phyloP scores from a whole-genome alignment of 768 basidiomycete genomes.

The Tricholoma hemisulphureum region DNA sequence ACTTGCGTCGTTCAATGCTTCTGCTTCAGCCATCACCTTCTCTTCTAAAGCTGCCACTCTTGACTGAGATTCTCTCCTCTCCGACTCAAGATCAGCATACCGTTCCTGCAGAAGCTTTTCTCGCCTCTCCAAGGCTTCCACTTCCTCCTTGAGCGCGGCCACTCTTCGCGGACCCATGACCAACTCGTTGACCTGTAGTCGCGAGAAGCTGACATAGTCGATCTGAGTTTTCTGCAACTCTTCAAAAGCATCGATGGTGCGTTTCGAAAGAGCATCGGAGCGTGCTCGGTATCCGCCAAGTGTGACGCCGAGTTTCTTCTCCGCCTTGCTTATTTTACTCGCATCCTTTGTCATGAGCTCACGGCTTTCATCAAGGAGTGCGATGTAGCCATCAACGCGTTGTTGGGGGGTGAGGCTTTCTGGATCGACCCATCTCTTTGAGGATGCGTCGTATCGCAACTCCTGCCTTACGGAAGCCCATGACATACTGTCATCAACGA shows the following conservation, averaged over 20 bases:
- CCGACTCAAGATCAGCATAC: constrained; percentile 80
- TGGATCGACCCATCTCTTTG: constrained; percentile 67
- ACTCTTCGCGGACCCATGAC: constrained; percentile 77
- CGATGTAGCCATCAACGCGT: constrained; percentile 61
- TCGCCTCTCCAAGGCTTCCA: constrained; percentile 71
- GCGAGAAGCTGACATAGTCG: constrained; percentile 78
- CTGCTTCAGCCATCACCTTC: constrained; percentile 81
- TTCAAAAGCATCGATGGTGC: constrained; percentile 64
- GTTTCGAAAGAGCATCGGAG: constrained; percentile 60
- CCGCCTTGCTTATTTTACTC: constrained; percentile 74
- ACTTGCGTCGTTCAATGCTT: constrained; percentile 75
- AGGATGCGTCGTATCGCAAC: constrained; percentile 60
- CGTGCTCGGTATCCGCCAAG: constrained; percentile 92
- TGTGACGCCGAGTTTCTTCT: constrained; percentile 85
- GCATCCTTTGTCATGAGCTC: constrained; percentile 80
- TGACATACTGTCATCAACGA: constrained; percentile 55
- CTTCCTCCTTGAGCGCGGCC: constrained; percentile 82
- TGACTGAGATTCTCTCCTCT: constrained; percentile 58
- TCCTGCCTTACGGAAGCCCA: constrained; percentile 69
- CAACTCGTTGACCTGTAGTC: constrained; percentile 68
- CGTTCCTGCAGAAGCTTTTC: constrained; percentile 78
- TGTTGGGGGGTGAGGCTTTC: constrained; percentile 53
- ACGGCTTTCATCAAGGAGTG: constrained; percentile 59
- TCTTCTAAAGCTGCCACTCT: constrained; percentile 74
- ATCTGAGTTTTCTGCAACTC: constrained; percentile 64